Conservation (phyloP, 345 rosid species). For the Acer saccharum region DNA sequence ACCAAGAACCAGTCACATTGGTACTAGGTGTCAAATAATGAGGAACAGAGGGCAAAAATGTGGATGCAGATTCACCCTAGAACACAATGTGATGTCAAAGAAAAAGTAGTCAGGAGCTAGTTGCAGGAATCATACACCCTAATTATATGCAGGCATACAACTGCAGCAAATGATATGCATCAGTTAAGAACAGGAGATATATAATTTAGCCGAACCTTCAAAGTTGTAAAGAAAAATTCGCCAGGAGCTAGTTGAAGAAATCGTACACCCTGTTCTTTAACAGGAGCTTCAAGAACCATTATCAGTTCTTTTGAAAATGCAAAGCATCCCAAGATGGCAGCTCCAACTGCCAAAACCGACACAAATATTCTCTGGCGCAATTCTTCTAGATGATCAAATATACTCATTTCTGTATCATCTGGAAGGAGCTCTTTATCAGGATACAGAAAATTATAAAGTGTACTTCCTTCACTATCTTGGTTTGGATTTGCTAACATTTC, state of each 20-base stretch:
- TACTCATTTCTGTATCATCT: constrained; percentile 93
- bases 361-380: constrained; percentile 83
- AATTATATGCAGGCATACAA: neutral
- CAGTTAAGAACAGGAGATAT: neutral
- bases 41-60: neutral
- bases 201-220: constrained; percentile 59
- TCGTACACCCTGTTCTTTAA: constrained; percentile 84
- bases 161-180: constrained; percentile 3
- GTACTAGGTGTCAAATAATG: neutral
- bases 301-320: constrained; percentile 87
- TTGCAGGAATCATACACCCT: too few relatives aligned
- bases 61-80: neutral
- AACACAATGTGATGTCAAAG: neutral
- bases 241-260: constrained; percentile 98
- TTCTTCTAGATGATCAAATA: constrained; percentile 97
- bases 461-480: constrained; percentile 44
- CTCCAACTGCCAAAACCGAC: constrained; percentile 93
- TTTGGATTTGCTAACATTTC: constrained; percentile 32
- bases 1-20: neutral
- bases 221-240: constrained; percentile 94
- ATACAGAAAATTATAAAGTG: constrained; percentile 76
- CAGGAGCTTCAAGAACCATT: constrained; percentile 95
- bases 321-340: constrained; percentile 89
- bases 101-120: neutral
- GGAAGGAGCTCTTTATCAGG: constrained; percentile 91